phyloP scores from a whole-genome alignment of 805 yeast species.

The Candida stauntonica region DNA sequence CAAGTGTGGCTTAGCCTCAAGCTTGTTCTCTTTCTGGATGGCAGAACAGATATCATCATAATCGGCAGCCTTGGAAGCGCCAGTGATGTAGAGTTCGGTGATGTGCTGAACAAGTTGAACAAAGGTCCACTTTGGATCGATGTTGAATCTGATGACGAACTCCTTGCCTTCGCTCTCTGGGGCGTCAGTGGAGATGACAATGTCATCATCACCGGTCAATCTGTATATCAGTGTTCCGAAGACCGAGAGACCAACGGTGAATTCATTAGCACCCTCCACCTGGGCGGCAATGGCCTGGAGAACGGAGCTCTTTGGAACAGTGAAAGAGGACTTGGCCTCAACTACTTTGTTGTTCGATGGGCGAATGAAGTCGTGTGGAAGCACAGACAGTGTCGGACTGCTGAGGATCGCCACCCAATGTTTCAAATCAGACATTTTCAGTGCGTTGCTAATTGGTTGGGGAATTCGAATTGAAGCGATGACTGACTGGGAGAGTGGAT shows the following conservation, averaged over 20 bases:
- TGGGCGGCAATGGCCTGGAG: constrained; percentile 20
- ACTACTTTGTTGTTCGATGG: constrained; percentile 66
- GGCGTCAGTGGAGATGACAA: constrained; percentile 73
- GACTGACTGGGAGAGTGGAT: not conserved
- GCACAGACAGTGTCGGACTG: constrained; percentile 78
- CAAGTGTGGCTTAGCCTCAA: constrained; percentile 57
- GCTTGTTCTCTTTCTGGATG: constrained; percentile 44
- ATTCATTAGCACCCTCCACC: constrained; percentile 31
- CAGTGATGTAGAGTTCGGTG: constrained; percentile 34
- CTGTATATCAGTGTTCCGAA: constrained; percentile 71
- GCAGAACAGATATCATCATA: constrained; percentile 53
- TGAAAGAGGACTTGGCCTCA: constrained; percentile 48
- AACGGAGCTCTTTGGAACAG: constrained; percentile 28
- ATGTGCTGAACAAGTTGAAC: constrained; percentile 45
- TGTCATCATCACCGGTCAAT: constrained; percentile 91
- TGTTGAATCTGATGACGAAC: constrained; percentile 57
- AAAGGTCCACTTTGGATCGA: constrained; percentile 55
- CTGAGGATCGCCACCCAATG: constrained; percentile 65
- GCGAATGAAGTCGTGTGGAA: constrained; percentile 84
- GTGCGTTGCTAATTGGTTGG: not conserved
- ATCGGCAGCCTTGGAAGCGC: constrained; percentile 33
- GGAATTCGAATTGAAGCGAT: not conserved
- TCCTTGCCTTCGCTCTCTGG: constrained; percentile 33
- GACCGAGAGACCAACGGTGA: constrained; percentile 55
- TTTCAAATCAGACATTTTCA: constrained; percentile 29